Base-by-base conservation (phyloP, 768 basidiomycete species). In the Rhodosporidiobolus odoratus region DNA sequence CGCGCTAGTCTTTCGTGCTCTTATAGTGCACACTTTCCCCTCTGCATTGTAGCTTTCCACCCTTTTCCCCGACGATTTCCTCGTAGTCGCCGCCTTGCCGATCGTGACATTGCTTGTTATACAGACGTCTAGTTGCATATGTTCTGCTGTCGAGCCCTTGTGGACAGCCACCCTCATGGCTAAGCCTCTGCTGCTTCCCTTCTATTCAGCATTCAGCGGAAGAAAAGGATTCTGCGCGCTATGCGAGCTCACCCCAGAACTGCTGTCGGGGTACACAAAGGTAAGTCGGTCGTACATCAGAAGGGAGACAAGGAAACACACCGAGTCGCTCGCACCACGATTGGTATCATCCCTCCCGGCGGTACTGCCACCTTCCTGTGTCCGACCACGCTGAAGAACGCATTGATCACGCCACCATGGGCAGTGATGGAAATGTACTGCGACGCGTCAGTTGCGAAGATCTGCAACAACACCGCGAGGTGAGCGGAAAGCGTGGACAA, bases 351-450 rank as follows among this genome's bases (percentile, higher is more conserved):
- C 12, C 75, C 76, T 1, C 78, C 78, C 0, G 78, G 66, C 47
- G 61, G 67, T 3, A 77, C 70, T 7, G 43, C 23, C 17, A 78
- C 53, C 25, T 47, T 45, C 13, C 43, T 65, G 62, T 79, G 78
- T 25, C 65, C 56, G 8, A 78, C 53, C 5, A 71, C 76, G 9
- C 58, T 59, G 50, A 78, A 75, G 58, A 78, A 72, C 0, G 75
- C 63, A 19, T 62, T 37, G 38, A 78, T 78, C 13, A 67, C 68
- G 17, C 77, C 78, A 9, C 69, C 69, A 53, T 79, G 78, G 10
- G 76, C 74, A 3, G 78, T 78, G 38, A 79, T 78, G 48, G 68
- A 72, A 62, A 79, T 59, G 69, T 71, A 75, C 17, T 72, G 61
- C 8, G 63, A 45, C 2, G 64, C 17, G 37, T 78, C 76, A 4